Base-by-base conservation (phyloP, 2,329 filamentous ascomycete genomes). In the Cladosporium colombiae region DNA sequence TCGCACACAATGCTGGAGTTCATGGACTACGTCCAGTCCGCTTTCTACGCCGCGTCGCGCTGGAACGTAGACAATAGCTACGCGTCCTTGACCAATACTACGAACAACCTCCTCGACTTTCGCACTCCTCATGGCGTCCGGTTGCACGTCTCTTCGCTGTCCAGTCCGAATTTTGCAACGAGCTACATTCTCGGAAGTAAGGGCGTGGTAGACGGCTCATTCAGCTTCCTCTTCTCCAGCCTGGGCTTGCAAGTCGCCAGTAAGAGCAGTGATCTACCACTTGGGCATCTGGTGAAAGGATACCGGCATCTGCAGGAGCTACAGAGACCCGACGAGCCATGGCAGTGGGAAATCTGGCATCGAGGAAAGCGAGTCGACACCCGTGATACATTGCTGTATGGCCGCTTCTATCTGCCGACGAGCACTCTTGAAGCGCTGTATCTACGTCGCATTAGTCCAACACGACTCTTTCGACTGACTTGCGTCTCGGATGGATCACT, bases 61-160 rank as follows among this genome's bases (percentile, higher is more conserved):
- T 97, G 93, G 93, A 91, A 93, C 76, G 85, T 88, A 74, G 92
- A 97, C 82, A 97, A 96, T 79, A 95, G 91, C 67, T 97, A 97
- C 81, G 89, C 91, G 71, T 88, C 89, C 70, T 83, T 97, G 74
- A 97, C 93, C 72, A 88, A 90, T 66, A 96, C 92, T 4, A 88
- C 92, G 57, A 87, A 92, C 82, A 91, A 91, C 69, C 85, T 99
- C 64, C 87, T 99, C 70, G 91, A 95, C 75, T 99, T 98, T 72
- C 85, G 88, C 63, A 94, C 93, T 0, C 95, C 95, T 2, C 87
- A 88, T 44, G 93, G 95, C 63, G 81, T 98, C 57, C 90, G 92
- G 67, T 83, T 99, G 62, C 92, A 92, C 66, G 86, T 98, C 66
- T 97, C 94, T 8, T 96, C 95, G 8, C 89, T 99, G 33, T 92